A percentile compares a stretch with the other conserved stretches of the same genome.
These are phyloP conservation scores for Capsella bursapastoris DNA, from an alignment of 345 rosid species.

Conservation along the genomic window DNA sequence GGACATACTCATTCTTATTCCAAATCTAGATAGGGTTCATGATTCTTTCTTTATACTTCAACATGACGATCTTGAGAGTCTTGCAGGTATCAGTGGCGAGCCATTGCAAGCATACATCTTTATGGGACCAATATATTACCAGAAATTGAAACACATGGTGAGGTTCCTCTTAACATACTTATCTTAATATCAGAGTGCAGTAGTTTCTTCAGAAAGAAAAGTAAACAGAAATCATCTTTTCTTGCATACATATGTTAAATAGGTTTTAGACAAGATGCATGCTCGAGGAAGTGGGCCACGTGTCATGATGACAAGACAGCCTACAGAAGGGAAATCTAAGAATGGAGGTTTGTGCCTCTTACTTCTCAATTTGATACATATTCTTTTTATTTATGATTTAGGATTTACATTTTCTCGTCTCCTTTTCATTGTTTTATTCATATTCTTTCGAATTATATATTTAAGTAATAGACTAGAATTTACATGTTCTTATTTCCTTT, in stretches of 20 bases:
- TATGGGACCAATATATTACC: conserved; percentile 99
- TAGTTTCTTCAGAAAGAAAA: not conserved
- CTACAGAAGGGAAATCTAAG: conserved; percentile 96
- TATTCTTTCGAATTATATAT: no score
- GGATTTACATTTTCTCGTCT: not conserved
- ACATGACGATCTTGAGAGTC: conserved; percentile 41
- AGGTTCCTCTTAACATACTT: conserved; percentile 38
- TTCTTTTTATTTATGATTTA: not conserved
- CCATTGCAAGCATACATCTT: conserved; percentile 90
- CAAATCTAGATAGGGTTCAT: not conserved
- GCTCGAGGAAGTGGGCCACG: conserved; percentile 97
- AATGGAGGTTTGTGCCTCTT: conserved; percentile 73
- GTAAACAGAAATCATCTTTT: not conserved
- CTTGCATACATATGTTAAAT: conserved; percentile 1
- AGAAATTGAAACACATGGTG: conserved; percentile 96
- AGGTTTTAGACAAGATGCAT: conserved; percentile 95
- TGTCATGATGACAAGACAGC: conserved; percentile 88
- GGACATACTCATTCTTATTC: conserved; percentile 6
- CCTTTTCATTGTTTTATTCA: not conserved
- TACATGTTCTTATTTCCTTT: not conserved
- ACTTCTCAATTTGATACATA: not conserved
- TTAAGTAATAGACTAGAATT: not conserved
- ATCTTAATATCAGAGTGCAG: not conserved
- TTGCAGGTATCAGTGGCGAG: conserved; percentile 81
- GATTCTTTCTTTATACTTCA: conserved; percentile 26